phyloP scores from a whole-genome alignment of 1,139 yeast genomes.

The Blastobotrys apis region DNA sequence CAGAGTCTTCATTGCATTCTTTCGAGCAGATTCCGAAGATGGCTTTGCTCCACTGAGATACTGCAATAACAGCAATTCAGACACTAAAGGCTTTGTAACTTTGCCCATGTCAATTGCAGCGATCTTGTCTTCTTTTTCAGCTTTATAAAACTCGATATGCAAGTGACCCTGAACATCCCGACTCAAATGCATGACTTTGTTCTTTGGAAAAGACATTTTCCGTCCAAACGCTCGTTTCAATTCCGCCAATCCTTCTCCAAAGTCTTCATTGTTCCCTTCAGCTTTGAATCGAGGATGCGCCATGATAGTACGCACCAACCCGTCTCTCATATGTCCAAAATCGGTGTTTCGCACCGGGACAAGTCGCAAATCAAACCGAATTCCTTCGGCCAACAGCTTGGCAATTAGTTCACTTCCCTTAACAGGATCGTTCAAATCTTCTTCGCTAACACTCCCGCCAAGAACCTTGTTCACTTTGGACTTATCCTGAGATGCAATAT shows the following conservation, averaged over 20 bases:
- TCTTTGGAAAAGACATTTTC: constrained; percentile 47
- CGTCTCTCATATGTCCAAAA: constrained; percentile 82
- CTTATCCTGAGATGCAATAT: constrained; percentile 59
- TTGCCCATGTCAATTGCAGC: constrained; percentile 38
- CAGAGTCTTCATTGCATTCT: constrained; percentile 29
- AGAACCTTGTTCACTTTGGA: constrained; percentile 45
- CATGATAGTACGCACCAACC: constrained; percentile 71
- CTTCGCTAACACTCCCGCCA: constrained; percentile 32
- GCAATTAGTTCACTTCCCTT: constrained; percentile 53
- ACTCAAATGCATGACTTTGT: constrained; percentile 53
- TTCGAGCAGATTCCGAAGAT: constrained; percentile 43
- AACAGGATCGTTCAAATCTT: constrained; percentile 47
- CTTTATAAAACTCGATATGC: constrained; percentile 42
- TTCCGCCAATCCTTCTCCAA: constrained; percentile 37
- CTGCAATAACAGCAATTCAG: constrained; percentile 53
- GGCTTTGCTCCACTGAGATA: constrained; percentile 61
- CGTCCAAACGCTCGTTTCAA: constrained; percentile 38
- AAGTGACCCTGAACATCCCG: constrained; percentile 46
- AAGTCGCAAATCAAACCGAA: constrained; percentile 65
- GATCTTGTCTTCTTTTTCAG: constrained; percentile 28
- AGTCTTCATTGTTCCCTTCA: constrained; percentile 25
- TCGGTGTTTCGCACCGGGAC: constrained; percentile 89
- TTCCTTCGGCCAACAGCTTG: constrained; percentile 53
- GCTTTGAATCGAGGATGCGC: constrained; percentile 45
- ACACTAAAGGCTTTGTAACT: constrained; percentile 41